Base-by-base conservation (phyloP, 768 basidiomycete species). In the Termitomyces sp. region DNA sequence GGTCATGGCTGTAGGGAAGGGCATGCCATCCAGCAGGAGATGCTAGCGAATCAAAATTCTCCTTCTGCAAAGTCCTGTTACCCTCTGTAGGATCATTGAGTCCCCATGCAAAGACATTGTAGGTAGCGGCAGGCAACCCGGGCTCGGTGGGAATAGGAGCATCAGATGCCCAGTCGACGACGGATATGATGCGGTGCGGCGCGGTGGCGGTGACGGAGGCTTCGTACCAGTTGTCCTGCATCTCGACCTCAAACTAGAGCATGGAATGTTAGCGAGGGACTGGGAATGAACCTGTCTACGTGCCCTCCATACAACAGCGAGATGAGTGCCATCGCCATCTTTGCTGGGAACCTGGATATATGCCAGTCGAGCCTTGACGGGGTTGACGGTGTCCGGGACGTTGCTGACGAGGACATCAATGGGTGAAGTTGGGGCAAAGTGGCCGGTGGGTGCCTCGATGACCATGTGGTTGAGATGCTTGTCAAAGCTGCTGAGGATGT, bases 141-240 rank as follows among this genome's bases (percentile, higher is more conserved):
- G 63, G 66, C 37, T 76, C 76, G 17, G 61, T 63, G 12, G 78
- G 79, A 45, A 61, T 11, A 51, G 60, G 60, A 34, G 89, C 81
- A 67, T 95, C 93, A 19, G 89, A 87, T 0, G 88, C 94, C 95
- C 94, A 98, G 68, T 98, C 96, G 59, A 96, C 91, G 37, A 95
- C 92, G 27, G 88, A 86, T 64, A 98, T 74, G 62, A 94, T 86
- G 59, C 85, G 80, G 67, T 93, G 86, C 25, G 92, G 89, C n/a
- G 79, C 70, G 28, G 73, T 68, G 1, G 83, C 85, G 11, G 89
- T 86, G 41, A 99, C 86, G 21, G 91, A 80, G 3, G 93, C 83
- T 70, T 98, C 94, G 64, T 98, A 98, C 92, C 92, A 96, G 72
- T 94, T 98, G 73, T 97, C 86, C 66, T 86, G 67, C 89, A 96